Conservation (phyloP, 164 flowering plant genomes). For the Vitis rupestris region DNA sequence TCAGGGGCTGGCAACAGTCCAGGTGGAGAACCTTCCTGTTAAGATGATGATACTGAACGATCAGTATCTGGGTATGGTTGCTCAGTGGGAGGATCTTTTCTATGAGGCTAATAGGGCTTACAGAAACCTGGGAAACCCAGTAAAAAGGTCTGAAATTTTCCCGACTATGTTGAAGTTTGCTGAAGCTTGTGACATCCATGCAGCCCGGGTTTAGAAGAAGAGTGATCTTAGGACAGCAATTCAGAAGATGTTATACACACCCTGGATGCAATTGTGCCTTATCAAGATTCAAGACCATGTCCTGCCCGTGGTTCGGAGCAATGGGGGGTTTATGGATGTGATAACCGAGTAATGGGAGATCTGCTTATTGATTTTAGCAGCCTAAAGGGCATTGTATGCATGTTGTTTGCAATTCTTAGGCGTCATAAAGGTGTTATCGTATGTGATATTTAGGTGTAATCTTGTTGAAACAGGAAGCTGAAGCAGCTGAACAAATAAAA, state of each 20-base stretch:
- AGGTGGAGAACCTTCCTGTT: slow-evolving; percentile 55
- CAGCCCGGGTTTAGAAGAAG: slow-evolving; percentile 53
- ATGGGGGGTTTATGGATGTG: slow-evolving; percentile 65
- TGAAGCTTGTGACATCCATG: slow-evolving; percentile 61
- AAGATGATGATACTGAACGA: slow-evolving; percentile 56
- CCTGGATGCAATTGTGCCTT: slow-evolving; percentile 73
- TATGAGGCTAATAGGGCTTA: slow-evolving; percentile 73
- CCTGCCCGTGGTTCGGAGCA: slow-evolving; percentile 68
- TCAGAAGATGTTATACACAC: slow-evolving; percentile 64
- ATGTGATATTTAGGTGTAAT: too few species aligned
- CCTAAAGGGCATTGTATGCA: too few species aligned
- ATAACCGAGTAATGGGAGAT: slow-evolving; percentile 64
- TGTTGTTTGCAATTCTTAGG: too few species aligned
- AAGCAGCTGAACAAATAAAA: too few species aligned
- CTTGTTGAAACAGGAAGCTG: too few species aligned
- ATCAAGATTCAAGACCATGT: slow-evolving; percentile 82
- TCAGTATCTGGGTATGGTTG: slow-evolving; percentile 72
- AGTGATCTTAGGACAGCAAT: slow-evolving; percentile 56
- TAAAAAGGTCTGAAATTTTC: slow-evolving; percentile 52
- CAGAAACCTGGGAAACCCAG: slow-evolving; percentile 62
- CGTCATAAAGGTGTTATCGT: too few species aligned
- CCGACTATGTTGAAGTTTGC: slow-evolving; percentile 66
- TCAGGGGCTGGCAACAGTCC: slow-evolving; percentile 56
- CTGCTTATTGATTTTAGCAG: slow-evolving; percentile 25
- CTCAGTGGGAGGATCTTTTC: slow-evolving; percentile 71